Conservation (phyloP, 2,329 filamentous ascomycete species). For the Blastomyces silverae region DNA sequence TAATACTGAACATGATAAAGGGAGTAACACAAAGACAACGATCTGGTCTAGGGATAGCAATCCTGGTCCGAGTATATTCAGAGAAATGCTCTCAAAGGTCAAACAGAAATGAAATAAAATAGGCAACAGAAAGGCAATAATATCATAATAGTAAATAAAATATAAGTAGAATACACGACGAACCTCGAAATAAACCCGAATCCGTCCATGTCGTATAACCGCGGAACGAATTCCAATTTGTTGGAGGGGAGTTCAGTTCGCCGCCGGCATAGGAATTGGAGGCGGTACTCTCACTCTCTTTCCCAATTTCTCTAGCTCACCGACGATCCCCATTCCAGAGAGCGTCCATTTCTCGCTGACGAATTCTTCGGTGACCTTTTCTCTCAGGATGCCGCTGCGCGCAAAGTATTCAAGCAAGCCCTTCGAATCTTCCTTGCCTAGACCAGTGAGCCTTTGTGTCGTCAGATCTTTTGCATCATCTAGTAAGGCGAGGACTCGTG, state of each 20-base stretch:
- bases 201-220: neutral
- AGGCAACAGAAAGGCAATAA: neutral
- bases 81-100: neutral
- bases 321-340: slow-evolving; percentile 71
- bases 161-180: slow-evolving; percentile 1
- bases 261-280: neutral
- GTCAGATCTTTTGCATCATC: slow-evolving; percentile 37
- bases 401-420: slow-evolving; percentile 91
- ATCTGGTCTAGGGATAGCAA: neutral
- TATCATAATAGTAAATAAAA: neutral
- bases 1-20: neutral
- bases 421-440: slow-evolving; percentile 68
- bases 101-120: neutral
- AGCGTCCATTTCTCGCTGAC: slow-evolving; percentile 80
- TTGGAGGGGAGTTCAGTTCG: neutral
- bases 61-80: neutral
- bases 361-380: slow-evolving; percentile 60
- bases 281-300: slow-evolving; percentile 38
- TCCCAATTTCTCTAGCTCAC: slow-evolving; percentile 70
- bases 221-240: neutral
- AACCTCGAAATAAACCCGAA: slow-evolving; percentile 4
- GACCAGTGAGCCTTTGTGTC: slow-evolving; percentile 54
- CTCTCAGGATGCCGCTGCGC: slow-evolving; percentile 69
- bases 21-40: neutral
- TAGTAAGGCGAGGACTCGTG: slow-evolving; percentile 45